phyloP scores from a whole-genome alignment of 192 early-diverging fungal genomes.

The Irineochytrium annulatum region DNA sequence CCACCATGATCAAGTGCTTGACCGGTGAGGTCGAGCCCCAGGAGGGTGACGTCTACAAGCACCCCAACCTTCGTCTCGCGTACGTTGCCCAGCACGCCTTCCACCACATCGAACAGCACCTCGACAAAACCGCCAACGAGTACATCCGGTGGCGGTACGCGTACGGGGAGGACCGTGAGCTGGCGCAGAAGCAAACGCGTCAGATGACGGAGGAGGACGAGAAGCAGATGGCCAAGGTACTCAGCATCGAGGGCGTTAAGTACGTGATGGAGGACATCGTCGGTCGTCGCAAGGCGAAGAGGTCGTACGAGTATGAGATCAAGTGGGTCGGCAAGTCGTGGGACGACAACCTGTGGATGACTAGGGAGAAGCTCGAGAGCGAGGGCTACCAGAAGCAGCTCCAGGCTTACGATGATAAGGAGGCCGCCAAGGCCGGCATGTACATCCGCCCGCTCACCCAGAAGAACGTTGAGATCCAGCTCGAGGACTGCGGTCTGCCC shows the following conservation, averaged over 20 bases:
- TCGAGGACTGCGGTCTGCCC: conserved; percentile 70
- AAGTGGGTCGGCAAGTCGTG: conserved; percentile 63
- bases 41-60: conserved; percentile 69
- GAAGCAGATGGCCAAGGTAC: conserved; percentile 33
- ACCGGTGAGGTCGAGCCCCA: conserved; percentile 70
- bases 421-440: conserved; percentile 69
- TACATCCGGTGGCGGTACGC: conserved; percentile 83
- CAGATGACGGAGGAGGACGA: conserved; percentile 64
- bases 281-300: conserved; percentile 73
- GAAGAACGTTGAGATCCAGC: conserved; percentile 62
- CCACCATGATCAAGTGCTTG: conserved; percentile 77
- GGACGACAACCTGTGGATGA: conserved; percentile 67
- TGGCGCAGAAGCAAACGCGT: conserved; percentile 65
- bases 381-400: conserved; percentile 65
- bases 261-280: conserved; percentile 58
- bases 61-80: conserved; percentile 80
- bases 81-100: conserved; percentile 86
- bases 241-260: conserved; percentile 50
- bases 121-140: conserved; percentile 78
- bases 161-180: conserved; percentile 73
- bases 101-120: conserved; percentile 80
- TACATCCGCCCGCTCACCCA: conserved; percentile 66
- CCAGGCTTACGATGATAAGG: conserved; percentile 72
- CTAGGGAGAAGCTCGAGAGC: conserved; percentile 59
- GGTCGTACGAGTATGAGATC: conserved; percentile 78